Evolutionary conservation across 306 rosid genomes (phyloP).

Genomic region (Luffa acutangula): DNA sequence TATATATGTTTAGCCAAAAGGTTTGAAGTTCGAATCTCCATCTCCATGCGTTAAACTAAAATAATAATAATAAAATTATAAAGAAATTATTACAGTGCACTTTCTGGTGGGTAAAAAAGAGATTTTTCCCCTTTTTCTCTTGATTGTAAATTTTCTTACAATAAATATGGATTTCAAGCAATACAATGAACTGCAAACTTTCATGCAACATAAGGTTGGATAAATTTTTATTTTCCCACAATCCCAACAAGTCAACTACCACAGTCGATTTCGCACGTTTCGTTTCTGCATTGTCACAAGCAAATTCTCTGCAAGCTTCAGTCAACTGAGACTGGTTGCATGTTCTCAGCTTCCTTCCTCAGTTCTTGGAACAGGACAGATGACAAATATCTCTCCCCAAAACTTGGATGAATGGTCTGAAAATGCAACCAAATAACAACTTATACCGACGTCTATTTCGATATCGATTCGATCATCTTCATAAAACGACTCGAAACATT

Average conservation of each 20-base stretch:
- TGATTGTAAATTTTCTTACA: background rate
- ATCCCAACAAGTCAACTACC: background rate
- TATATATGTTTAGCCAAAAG: no score
- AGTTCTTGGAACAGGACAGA: constrained; percentile 79
- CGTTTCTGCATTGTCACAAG: background rate
- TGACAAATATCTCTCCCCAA: constrained; percentile 90
- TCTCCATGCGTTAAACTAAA: no score
- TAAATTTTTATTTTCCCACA: background rate
- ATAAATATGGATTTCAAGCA: background rate
- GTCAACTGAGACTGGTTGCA: constrained; percentile 88
- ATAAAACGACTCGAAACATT: background rate
- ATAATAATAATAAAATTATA: no score
- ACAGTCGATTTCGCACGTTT: background rate
- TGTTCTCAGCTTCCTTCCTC: constrained; percentile 78
- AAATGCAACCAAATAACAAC: constrained; percentile 15
- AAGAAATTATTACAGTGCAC: background rate
- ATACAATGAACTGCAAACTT: background rate
- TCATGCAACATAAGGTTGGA: background rate
- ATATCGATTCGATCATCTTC: background rate
- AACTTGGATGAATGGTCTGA: constrained; percentile 93
- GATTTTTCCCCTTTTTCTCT: background rate
- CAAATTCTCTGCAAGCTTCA: background rate
- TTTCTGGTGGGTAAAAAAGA: background rate
- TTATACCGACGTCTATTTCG: background rate
- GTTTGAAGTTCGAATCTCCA: no score